Base-by-base conservation (phyloP, 139 green algal species). In the Asterochloris erici region DNA sequence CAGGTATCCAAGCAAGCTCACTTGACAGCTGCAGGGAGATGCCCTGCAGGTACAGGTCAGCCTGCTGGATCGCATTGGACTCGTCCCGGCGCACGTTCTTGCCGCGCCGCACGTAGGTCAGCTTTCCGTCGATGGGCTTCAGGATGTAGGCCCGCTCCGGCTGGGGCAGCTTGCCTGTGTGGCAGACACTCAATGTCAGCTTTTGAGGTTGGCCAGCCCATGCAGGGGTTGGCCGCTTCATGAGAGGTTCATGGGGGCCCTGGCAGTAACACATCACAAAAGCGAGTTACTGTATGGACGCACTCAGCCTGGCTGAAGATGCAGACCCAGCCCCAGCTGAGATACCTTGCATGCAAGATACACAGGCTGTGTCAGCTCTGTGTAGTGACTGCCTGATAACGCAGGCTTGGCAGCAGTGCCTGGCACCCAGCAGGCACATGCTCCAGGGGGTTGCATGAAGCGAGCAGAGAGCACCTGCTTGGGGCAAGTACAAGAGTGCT, bases 71-170 rank as follows among this genome's bases (percentile, higher is more conserved):
- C 0, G 88, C 75, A 24, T 91, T 78, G 10, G 38, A 62, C 24
- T 91, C 86, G 68, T 63, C 76, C 38, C 29, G 62, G 19, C 64
- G 38, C 74, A 91, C 90, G 79, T 89, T 74, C 74, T 74, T 76
- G 60, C 86, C 85, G 26, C 86, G 85, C 28, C 91, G 86, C 23
- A 88, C 88, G 82, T 96, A 97, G n/a, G 74, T 80, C 71, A 92
- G 83, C 15, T 54, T 64, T 0, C 91, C 91, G 12, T 90, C 90
- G 12, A 97, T 88, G 11, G 93, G 93, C 60, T 79, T 84, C 68
- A 97, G 69, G 77, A 97, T 79, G 79, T 92, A 97, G 73, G 81
- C 92, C 84, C 12, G 61, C 14, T 74, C 27, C 17, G 63, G n/a
- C 69, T 86, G 6, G 11, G 78, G 64, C 54, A 71, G 38, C 38